Evolutionary conservation across 1,284 basidiomycete genomes (phyloP), one percentile per base, ranked within the genome.

Genomic region (Meira nashicola): DNA sequence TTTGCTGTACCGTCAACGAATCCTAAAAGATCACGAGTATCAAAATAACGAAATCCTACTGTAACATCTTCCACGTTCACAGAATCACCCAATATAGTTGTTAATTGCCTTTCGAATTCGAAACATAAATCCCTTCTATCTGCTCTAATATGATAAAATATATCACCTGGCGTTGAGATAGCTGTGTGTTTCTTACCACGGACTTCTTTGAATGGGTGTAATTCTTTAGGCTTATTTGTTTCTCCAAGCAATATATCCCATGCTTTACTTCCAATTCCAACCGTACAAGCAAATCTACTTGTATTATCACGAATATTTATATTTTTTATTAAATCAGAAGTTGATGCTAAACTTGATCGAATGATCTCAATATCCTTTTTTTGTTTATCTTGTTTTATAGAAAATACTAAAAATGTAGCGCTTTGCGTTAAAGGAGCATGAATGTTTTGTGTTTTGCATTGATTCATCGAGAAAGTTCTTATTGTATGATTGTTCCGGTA

Each of bases 51-150:
- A 44, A 44, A 44, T 3, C 43, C 43, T 17, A 25, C 23, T 4
- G 43, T 44, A 9, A 17, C 43, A 44, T 44, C 43, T 17, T 17
- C 23, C 17, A 44, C 43, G 3, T 44, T 25, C 2, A 44, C 43
- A 17, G 43, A 17, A 25, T 25, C 43, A 9, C 9, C 43, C 17
- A 44, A 25, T 9, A 25, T 25, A 44, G 3, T 9, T 25, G 23
- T 44, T 9, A 44, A 17, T 44, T 44, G 43, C 43, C 43, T 44
- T 9, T 44, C 43, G 9, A 44, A 44, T 25, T 44, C 43, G 23
- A 44, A 44, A 9, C 43, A 44, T 17, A 44, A 25, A 25, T 44
- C 43, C 23, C 43, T 44, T 17, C 43, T 3, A 17, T 44, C 43
- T 17, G 43, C 3, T 17, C 43, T 3, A 9, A 44, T 44, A 25